Percentiles rank a stretch among this genome's conserved stretches.
Evolutionary conservation across 768 basidiomycete genomes (phyloP).

Genomic region (Termitomyces sp.): DNA sequence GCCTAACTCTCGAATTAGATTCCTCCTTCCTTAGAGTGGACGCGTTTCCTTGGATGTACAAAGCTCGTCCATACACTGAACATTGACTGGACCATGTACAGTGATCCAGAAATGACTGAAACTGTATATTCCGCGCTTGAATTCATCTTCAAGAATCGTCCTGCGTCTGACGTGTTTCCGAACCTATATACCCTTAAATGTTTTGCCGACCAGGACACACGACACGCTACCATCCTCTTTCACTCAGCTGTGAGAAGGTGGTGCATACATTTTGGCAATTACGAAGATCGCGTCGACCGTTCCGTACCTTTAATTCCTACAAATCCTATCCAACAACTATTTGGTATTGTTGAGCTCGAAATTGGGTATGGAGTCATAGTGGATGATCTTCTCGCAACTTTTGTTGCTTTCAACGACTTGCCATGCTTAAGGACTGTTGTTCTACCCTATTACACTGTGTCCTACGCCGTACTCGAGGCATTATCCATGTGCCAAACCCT

Average conservation of each 20-base stretch:
- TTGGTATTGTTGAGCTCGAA: background rate
- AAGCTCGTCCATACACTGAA: background rate
- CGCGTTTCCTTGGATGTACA: background rate
- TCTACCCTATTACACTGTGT: background rate
- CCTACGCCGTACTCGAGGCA: background rate
- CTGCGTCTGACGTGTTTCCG: background rate
- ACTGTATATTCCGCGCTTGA: background rate
- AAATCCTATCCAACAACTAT: background rate
- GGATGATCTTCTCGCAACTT: background rate
- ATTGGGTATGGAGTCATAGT: background rate
- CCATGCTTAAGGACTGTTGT: background rate
- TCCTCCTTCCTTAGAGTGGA: background rate
- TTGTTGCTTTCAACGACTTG: background rate
- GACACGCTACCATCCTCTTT: background rate
- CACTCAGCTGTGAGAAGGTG: background rate
- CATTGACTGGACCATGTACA: background rate
- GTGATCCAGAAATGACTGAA: background rate
- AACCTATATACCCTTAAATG: background rate
- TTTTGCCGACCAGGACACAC: background rate
- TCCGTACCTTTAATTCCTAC: background rate
- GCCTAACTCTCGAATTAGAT: background rate
- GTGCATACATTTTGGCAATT: background rate
- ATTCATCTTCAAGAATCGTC: background rate
- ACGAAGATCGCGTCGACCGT: background rate
- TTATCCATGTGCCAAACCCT: background rate